Evolutionary conservation across 257 asterid genomes (phyloP).

Genomic region (Capsicum chinense): DNA sequence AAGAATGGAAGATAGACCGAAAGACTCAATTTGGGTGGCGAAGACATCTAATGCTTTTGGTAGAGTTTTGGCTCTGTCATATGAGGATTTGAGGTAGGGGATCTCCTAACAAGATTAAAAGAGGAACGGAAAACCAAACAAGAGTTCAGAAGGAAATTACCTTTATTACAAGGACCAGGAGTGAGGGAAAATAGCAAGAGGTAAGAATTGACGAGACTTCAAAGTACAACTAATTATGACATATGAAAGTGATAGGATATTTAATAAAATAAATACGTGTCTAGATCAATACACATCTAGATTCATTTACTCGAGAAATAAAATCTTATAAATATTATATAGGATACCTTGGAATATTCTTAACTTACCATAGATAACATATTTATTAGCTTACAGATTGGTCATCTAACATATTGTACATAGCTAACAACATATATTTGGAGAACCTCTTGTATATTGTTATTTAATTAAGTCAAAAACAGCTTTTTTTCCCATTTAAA

Average conservation of each 20-base stretch:
- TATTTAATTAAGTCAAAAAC: neutral
- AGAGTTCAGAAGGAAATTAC: neutral
- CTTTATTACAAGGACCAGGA: neutral
- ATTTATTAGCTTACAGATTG: neutral
- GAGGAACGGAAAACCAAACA: neutral
- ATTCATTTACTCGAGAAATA: neutral
- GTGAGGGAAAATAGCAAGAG: neutral
- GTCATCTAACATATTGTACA: constrained; percentile 1
- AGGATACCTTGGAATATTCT: neutral
- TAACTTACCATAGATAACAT: neutral
- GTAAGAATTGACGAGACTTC: neutral
- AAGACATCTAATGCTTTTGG: neutral
- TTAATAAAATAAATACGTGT: neutral
- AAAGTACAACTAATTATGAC: constrained; percentile 24
- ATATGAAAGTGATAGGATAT: neutral
- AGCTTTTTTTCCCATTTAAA: neutral
- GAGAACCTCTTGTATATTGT: neutral
- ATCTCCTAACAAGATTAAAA: neutral
- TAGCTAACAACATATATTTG: neutral
- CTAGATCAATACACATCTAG: neutral
- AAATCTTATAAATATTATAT: neutral
- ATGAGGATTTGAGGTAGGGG: constrained; percentile 13
- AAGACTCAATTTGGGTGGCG: neutral
- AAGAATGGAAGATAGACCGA: neutral
- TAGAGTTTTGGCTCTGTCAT: constrained; percentile 12